Base-by-base conservation (phyloP, 2,329 filamentous ascomycete genomes). In the Monilinia laxa region DNA sequence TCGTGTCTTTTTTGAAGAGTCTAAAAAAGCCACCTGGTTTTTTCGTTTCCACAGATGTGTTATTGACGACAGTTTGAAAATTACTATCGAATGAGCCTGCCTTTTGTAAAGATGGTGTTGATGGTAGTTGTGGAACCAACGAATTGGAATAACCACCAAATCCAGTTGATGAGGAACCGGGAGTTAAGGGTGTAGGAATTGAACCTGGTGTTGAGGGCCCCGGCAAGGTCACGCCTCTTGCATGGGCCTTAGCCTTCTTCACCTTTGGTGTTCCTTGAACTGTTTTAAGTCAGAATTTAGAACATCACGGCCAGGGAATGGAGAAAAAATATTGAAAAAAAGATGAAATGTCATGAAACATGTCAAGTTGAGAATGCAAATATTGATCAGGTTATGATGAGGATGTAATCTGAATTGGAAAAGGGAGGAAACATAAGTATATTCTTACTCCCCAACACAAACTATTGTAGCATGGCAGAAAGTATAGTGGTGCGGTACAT, bases 271-370 rank as follows among this genome's bases (percentile, higher is more conserved):
- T 31, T 14, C 25, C 52, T 57, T 54, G 62, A 58, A 69, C 70
- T 31, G 31, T 40, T 47, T 64, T 57, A 58, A 42, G 69, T 65
- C 28, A 54, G 68, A 38, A 45, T 68, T 69, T 42, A 55, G 20
- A 60, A 51, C 4, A 38, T 14, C 7, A 38, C 23, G 31, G 14
- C 23, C 51, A n/a, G 6, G 4, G 6, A 51, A 4, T 51, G 20
- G 2, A 18, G 16, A 47, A 51, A 51, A 25, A 4, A 51, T 3
- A 59, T 11, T 18, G 14, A 35, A n/a, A 23, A 6, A 4, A 47
- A 14, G 2, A 45, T 18, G 16, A 35, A 23, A 11, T 38, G n/a
- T 12, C 14, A 14, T 25, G 38, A 35, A 2, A 12, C 12, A 60
- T 38, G n/a, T 51, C 25, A 2, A 51, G 20, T 25, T 51, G 14